phyloP scores from a whole-genome alignment of 2,329 filamentous ascomycete species.

The Orbilia oligospora region DNA sequence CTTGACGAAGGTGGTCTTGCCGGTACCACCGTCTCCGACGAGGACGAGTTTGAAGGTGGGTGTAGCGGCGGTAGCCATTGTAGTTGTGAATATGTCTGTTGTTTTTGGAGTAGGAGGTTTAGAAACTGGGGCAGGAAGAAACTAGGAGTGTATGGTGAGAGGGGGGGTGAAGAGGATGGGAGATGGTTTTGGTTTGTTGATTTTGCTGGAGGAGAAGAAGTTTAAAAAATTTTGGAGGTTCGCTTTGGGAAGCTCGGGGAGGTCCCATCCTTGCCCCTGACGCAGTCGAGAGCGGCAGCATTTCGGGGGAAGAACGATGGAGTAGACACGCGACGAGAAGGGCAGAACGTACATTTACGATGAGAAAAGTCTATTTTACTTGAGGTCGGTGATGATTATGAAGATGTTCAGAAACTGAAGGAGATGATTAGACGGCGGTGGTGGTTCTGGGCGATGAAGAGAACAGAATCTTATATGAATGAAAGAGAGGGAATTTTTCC shows the following conservation, averaged over 20 bases:
- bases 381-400: neutral
- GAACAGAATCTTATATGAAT: neutral
- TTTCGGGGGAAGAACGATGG: slow-evolving; percentile 1
- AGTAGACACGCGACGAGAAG: slow-evolving; percentile 25
- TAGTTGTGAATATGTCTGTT: slow-evolving; percentile 62
- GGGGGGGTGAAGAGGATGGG: slow-evolving; percentile 35
- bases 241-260: slow-evolving; percentile 49
- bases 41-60: slow-evolving; percentile 99
- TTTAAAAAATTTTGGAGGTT: slow-evolving; percentile 36
- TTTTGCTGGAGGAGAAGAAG: slow-evolving; percentile 35
- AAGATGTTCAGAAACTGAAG: neutral
- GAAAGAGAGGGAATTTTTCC: slow-evolving; percentile 9
- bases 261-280: slow-evolving; percentile 11
- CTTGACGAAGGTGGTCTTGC: slow-evolving; percentile 99
- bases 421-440: slow-evolving; percentile 6
- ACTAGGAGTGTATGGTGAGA: slow-evolving; percentile 30
- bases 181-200: slow-evolving; percentile 33
- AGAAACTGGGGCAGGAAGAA: slow-evolving; percentile 7
- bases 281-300: slow-evolving; percentile 10
- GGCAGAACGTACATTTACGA: slow-evolving; percentile 26
- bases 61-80: slow-evolving; percentile 73
- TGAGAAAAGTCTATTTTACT: slow-evolving; percentile 1
- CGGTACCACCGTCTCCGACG: slow-evolving; percentile 98
- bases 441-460: neutral
- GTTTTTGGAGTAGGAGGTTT: slow-evolving; percentile 12